A percentile compares a stretch with the other conserved stretches of the same genome.
Conservation (phyloP, 441 rosid species). For the Gossypium lobatum region DNA sequence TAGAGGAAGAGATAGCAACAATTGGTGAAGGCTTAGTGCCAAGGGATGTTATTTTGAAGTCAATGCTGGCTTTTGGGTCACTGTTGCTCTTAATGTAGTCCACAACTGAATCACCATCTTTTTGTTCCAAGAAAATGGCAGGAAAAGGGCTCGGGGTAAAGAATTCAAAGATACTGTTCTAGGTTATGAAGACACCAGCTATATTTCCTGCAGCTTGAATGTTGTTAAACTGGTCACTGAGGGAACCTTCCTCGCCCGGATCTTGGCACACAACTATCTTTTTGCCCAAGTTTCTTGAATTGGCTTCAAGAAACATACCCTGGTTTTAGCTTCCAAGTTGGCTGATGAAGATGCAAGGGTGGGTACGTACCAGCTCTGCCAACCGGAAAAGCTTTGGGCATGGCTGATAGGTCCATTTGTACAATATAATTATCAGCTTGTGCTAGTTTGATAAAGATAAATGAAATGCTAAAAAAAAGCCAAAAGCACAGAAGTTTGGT, state of each 20-base stretch:
- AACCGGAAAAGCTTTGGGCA: no score
- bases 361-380: no score
- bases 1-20: constrained; percentile 27
- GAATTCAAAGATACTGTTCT: constrained; percentile 2
- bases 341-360: no score
- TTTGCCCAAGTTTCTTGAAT: background rate
- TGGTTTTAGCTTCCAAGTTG: background rate
- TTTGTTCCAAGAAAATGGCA: constrained; percentile 16
- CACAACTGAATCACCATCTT: constrained; percentile 17
- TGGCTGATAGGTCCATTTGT: no score
- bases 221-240: constrained; percentile 15
- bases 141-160: constrained; percentile 18
- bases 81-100: constrained; percentile 18
- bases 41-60: constrained; percentile 18
- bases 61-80: constrained; percentile 22
- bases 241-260: background rate
- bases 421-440: no score
- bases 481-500: no score
- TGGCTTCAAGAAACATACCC: no score
- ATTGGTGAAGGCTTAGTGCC: constrained; percentile 23
- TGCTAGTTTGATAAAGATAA: no score
- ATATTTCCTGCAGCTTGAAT: constrained; percentile 10
- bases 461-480: no score
- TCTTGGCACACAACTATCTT: constrained; percentile 32
- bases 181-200: constrained; percentile 30